phyloP scores from a whole-genome alignment of 2,329 filamentous ascomycete species.

The Stromatinia cepivora region DNA sequence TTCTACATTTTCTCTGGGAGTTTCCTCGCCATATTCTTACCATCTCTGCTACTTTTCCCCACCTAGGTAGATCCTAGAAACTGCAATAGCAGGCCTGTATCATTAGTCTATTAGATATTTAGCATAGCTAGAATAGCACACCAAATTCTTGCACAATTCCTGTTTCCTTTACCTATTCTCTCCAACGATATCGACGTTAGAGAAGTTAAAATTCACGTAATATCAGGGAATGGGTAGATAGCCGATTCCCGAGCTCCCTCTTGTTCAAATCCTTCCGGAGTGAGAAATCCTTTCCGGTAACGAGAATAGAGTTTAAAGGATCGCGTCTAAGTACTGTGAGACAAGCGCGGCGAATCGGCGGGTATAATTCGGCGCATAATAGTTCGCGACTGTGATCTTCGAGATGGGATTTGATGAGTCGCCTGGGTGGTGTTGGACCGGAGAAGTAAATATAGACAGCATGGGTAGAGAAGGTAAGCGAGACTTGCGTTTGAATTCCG shows the following conservation, averaged over 20 bases:
- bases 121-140: neutral
- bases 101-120: neutral
- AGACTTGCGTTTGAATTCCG: neutral
- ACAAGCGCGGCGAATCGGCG: neutral
- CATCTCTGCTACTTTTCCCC: neutral
- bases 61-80: neutral
- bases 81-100: neutral
- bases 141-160: neutral
- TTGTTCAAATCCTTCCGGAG: conserved; percentile 5
- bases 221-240: too few relatives aligned
- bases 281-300: conserved; percentile 3
- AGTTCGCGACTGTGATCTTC: neutral
- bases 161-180: neutral
- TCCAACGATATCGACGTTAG: neutral
- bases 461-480: neutral
- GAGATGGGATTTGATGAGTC: neutral
- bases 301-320: neutral
- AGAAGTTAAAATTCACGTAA: neutral
- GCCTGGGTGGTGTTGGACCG: neutral
- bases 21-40: neutral
- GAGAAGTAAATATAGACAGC: neutral
- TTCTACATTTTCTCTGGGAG: neutral
- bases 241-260: neutral
- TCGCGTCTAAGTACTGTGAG: neutral
- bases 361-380: neutral